Conservation (phyloP, 495 filamentous ascomycete species). For the Aspergillus ostianus region DNA sequence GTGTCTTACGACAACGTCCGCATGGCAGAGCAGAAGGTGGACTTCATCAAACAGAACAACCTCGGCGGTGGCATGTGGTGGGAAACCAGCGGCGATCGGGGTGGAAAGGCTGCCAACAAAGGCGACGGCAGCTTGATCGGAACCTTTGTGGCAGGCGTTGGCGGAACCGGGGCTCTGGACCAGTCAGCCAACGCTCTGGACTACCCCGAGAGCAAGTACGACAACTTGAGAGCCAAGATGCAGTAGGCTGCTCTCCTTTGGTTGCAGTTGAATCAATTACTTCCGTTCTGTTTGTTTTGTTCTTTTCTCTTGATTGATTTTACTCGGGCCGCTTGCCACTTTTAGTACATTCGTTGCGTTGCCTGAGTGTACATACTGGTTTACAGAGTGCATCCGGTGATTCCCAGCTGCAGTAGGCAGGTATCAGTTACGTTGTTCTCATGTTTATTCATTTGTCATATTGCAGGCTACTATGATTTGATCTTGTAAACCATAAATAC, state of each 20-base stretch:
- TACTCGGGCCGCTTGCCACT: neutral
- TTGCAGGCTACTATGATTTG: slow-evolving; percentile 17
- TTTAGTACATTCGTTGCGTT: neutral
- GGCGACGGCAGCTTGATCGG: slow-evolving; percentile 62
- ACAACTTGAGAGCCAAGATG: slow-evolving; percentile 63
- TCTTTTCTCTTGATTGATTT: neutral
- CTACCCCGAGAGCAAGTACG: slow-evolving; percentile 77
- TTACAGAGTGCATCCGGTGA: neutral
- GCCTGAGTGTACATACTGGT: neutral
- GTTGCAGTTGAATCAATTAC: neutral
- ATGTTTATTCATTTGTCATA: slow-evolving; percentile 20
- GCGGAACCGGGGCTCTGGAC: slow-evolving; percentile 52
- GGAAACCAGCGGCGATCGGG: slow-evolving; percentile 82
- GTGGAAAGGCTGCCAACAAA: slow-evolving; percentile 35
- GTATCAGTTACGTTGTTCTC: slow-evolving; percentile 2
- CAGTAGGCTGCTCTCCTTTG: slow-evolving; percentile 6
- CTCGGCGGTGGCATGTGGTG: slow-evolving; percentile 93
- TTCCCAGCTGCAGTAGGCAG: neutral
- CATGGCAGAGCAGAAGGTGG: slow-evolving; percentile 60
- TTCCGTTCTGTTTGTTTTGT: neutral
- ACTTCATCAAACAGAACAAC: slow-evolving; percentile 59
- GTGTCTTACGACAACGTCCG: slow-evolving; percentile 72
- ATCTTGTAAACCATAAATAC: slow-evolving; percentile 17
- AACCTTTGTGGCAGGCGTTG: slow-evolving; percentile 53
- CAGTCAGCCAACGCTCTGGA: slow-evolving; percentile 62